A percentile compares a stretch with the other conserved stretches of the same genome.
Evolutionary conservation across 805 yeast species (phyloP).

Genomic region (Ogataea thermomethanolica): DNA sequence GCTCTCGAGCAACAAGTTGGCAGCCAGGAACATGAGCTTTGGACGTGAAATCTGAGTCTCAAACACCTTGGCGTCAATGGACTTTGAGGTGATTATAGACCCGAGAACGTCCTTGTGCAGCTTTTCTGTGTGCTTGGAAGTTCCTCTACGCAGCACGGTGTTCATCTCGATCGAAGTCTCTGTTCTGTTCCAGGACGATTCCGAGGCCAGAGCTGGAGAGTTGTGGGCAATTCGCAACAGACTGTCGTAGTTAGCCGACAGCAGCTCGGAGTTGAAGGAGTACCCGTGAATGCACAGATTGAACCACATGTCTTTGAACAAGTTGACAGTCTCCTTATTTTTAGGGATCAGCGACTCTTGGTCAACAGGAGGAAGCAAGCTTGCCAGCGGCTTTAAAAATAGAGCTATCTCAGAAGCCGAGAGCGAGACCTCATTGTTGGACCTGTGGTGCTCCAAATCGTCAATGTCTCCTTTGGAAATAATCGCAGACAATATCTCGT

Average conservation of each 20-base stretch:
- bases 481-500: constrained; percentile 62
- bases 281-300: constrained; percentile 91
- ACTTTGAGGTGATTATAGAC: constrained; percentile 45
- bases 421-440: constrained; percentile 66
- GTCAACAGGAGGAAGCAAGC: constrained; percentile 58
- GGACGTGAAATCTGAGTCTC: constrained; percentile 58
- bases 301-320: constrained; percentile 90
- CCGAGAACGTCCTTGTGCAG: constrained; percentile 65
- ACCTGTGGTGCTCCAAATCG: constrained; percentile 68
- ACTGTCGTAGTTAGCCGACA: constrained; percentile 42
- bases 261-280: constrained; percentile 53
- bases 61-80: constrained; percentile 41
- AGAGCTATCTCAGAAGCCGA: constrained; percentile 66
- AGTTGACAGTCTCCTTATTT: constrained; percentile 49
- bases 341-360: constrained; percentile 41
- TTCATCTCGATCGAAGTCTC: constrained; percentile 92
- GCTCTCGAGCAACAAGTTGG: constrained; percentile 74
- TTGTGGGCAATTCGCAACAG: constrained; percentile 74
- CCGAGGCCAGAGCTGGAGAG: constrained; percentile 86
- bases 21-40: constrained; percentile 81
- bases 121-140: constrained; percentile 75
- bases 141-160: constrained; percentile 83
- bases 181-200: constrained; percentile 71
- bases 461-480: constrained; percentile 78
- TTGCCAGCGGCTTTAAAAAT: constrained; percentile 71